These are phyloP conservation scores for Phytophthora constricta DNA, from an alignment of 352 stramenopile species.

Conservation along the genomic window DNA sequence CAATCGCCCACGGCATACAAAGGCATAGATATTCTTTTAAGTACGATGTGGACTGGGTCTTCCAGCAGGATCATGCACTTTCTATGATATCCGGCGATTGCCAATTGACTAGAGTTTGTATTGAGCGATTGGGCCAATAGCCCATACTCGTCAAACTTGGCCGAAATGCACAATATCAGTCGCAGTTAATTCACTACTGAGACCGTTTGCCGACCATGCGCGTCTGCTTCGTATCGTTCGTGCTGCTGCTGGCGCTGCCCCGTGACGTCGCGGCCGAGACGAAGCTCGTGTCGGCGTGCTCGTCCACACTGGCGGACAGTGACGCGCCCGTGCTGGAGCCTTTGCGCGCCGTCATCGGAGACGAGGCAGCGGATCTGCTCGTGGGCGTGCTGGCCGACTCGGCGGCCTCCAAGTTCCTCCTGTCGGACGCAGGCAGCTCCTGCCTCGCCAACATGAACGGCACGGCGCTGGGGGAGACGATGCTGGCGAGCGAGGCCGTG, in stretches of 20 bases:
- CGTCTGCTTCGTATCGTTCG: conserved; percentile 4
- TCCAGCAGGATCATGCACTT: too few species aligned
- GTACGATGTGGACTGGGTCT: too few species aligned
- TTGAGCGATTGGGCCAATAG: too few species aligned
- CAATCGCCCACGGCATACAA: too few species aligned
- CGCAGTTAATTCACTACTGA: too few species aligned
- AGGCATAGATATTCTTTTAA: too few species aligned
- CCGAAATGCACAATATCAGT: too few species aligned
- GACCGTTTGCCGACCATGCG: conserved; percentile 17
- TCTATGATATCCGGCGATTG: too few species aligned
- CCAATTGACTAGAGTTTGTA: too few species aligned
- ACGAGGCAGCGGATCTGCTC: conserved; percentile 26
- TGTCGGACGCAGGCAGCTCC: conserved; percentile 47
- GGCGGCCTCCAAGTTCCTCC: conserved; percentile 41
- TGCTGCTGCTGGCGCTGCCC: conserved; percentile 20
- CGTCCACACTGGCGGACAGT: conserved; percentile 29
- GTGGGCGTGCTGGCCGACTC: conserved; percentile 40
- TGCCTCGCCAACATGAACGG: conserved; percentile 75
- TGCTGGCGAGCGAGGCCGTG: conserved; percentile 44
- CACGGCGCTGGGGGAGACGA: conserved; percentile 42
- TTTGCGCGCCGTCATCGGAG: conserved; percentile 34
- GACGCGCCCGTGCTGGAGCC: conserved; percentile 36
- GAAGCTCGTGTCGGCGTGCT: conserved; percentile 38
- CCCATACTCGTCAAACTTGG: too few species aligned
- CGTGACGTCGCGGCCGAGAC: conserved; percentile 25